Evolutionary conservation across 441 rosid genomes (phyloP).

Genomic region (Brassica balearica): DNA sequence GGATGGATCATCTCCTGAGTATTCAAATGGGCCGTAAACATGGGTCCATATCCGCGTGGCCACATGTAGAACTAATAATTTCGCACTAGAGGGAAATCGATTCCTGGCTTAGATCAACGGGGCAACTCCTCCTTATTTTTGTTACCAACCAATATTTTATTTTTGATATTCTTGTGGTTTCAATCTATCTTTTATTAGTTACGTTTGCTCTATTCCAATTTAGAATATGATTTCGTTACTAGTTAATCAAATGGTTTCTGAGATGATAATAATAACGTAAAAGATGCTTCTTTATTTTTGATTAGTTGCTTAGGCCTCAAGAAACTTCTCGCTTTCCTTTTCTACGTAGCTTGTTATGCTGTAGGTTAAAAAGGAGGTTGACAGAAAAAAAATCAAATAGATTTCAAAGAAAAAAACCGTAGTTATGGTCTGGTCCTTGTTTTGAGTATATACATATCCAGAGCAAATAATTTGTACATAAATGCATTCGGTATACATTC

Average conservation of each 20-base stretch:
- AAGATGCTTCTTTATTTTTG: background rate
- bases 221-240: background rate
- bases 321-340: background rate
- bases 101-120: too few relatives aligned
- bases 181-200: background rate
- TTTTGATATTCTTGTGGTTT: background rate
- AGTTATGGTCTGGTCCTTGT: background rate
- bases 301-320: conserved; percentile 1
- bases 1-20: too few relatives aligned
- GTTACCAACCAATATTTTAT: background rate
- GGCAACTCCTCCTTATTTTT: background rate
- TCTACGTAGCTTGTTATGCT: background rate
- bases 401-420: background rate
- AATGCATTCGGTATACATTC: background rate
- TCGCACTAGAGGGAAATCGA: too few relatives aligned
- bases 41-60: too few relatives aligned
- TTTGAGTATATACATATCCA: background rate
- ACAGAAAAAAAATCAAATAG: background rate
- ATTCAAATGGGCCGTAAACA: too few relatives aligned
- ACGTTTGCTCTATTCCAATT: background rate
- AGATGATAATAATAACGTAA: background rate
- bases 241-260: background rate
- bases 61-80: too few relatives aligned
- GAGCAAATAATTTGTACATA: background rate
- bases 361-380: background rate